Conservation (phyloP, 805 yeast species). For the Metschnikowia proteae region DNA sequence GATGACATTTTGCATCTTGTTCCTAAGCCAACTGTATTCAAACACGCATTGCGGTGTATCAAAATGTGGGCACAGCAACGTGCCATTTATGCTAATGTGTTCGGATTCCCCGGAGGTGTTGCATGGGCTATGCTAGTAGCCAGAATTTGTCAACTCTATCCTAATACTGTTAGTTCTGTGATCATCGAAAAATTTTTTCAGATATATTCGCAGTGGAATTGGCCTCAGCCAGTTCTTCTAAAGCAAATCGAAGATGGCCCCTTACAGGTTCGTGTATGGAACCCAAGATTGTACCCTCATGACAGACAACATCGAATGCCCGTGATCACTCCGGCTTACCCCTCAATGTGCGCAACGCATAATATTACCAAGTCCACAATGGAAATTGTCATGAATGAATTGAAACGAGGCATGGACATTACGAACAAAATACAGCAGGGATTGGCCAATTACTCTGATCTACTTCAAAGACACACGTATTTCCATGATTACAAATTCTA, state of each 20-base stretch:
- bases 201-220: slow-evolving; percentile 84
- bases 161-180: slow-evolving; percentile 91
- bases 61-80: slow-evolving; percentile 96
- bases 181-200: slow-evolving; percentile 86
- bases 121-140: slow-evolving; percentile 99
- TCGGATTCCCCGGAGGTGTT: slow-evolving; percentile 99
- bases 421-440: background rate
- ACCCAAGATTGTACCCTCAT: slow-evolving; percentile 83
- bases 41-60: slow-evolving; percentile 86
- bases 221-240: slow-evolving; percentile 97
- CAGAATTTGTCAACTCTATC: slow-evolving; percentile 91
- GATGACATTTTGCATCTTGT: slow-evolving; percentile 88
- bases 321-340: slow-evolving; percentile 96
- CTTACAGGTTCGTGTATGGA: slow-evolving; percentile 93
- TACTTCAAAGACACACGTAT: slow-evolving; percentile 77
- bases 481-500: slow-evolving; percentile 84
- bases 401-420: slow-evolving; percentile 23
- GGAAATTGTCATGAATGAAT: slow-evolving; percentile 72
- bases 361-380: slow-evolving; percentile 89
- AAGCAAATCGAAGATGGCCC: slow-evolving; percentile 97
- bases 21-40: slow-evolving; percentile 89
- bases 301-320: slow-evolving; percentile 95
- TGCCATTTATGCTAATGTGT: slow-evolving; percentile 89
- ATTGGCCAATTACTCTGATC: slow-evolving; percentile 58
- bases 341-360: slow-evolving; percentile 99